Evolutionary conservation across 179 eudicot genomes (phyloP).

Genomic region (Nepenthes alata): DNA sequence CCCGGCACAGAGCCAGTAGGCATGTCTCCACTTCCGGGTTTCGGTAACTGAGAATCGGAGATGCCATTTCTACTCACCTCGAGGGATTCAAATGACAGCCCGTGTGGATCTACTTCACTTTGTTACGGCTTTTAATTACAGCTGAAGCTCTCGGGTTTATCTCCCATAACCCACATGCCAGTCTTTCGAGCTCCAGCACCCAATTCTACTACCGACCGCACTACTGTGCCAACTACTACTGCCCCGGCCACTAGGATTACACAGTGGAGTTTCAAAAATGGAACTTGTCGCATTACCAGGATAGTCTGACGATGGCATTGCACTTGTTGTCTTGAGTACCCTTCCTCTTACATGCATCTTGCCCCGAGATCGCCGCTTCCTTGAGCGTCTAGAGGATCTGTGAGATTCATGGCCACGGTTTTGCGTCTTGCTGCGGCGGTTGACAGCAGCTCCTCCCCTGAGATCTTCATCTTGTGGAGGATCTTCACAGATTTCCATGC

Average conservation of each 20-base stretch:
- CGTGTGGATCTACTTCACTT: constrained; percentile 7
- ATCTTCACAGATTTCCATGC: constrained; percentile 10
- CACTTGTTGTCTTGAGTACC: not conserved
- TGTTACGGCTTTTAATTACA: constrained; percentile 8
- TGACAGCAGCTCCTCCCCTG: constrained; percentile 9
- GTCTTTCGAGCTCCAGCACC: constrained; percentile 11
- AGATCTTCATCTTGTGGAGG: constrained; percentile 13
- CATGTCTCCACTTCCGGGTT: constrained; percentile 10
- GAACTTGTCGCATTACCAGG: constrained; percentile 9
- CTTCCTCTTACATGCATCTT: constrained; percentile 11
- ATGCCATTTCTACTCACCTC: constrained; percentile 5
- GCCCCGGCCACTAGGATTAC: constrained; percentile 8
- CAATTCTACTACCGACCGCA: constrained; percentile 9
- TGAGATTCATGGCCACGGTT: constrained; percentile 2
- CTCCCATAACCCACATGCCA: constrained; percentile 11
- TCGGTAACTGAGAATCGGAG: constrained; percentile 12
- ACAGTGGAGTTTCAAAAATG: not conserved
- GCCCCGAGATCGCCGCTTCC: constrained; percentile 13
- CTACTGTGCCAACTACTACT: constrained; percentile 11
- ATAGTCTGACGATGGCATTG: constrained; percentile 5
- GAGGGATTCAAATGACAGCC: constrained; percentile 5
- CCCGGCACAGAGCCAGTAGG: constrained; percentile 30
- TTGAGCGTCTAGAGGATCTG: constrained; percentile 5
- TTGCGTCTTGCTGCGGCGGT: constrained; percentile 1
- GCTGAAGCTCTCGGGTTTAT: constrained; percentile 8